Conservation (phyloP, 148 eudicot species). For the Heliosperma pusillum region DNA sequence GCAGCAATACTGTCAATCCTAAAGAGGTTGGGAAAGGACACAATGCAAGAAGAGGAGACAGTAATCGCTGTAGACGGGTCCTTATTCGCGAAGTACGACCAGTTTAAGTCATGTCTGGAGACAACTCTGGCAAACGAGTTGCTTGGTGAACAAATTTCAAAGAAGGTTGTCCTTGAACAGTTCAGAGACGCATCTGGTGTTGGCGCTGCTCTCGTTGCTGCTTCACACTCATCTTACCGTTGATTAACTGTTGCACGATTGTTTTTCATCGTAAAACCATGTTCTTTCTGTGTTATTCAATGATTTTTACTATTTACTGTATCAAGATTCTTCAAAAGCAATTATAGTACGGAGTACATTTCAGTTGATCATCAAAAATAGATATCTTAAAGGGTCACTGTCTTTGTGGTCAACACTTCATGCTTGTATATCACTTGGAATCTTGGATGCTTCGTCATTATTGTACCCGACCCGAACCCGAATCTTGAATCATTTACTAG, state of each 20-base stretch:
- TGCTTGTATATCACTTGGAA: too few species aligned
- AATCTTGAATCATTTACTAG: too few species aligned
- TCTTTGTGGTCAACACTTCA: too few species aligned
- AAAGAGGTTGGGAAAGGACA: conserved; percentile 64
- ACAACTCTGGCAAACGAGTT: conserved; percentile 52
- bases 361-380: not conserved
- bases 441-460: too few species aligned
- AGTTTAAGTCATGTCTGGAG: conserved; percentile 57
- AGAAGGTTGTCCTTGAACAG: conserved; percentile 44
- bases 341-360: not conserved
- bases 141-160: conserved; percentile 42
- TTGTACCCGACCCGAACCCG: too few species aligned
- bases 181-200: conserved; percentile 80
- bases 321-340: not conserved
- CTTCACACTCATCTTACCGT: conserved; percentile 58
- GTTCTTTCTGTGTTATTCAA: not conserved
- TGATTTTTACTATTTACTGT: conserved; percentile 1
- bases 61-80: conserved; percentile 80
- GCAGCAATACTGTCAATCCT: conserved; percentile 79
- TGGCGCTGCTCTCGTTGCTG: conserved; percentile 88
- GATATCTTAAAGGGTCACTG: not conserved
- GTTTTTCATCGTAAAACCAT: not conserved
- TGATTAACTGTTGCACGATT: not conserved
- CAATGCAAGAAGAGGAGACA: conserved; percentile 34
- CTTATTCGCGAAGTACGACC: conserved; percentile 54